Conservation (phyloP, 2,329 filamentous ascomycete genomes). For the Aspergillus terreus region DNA sequence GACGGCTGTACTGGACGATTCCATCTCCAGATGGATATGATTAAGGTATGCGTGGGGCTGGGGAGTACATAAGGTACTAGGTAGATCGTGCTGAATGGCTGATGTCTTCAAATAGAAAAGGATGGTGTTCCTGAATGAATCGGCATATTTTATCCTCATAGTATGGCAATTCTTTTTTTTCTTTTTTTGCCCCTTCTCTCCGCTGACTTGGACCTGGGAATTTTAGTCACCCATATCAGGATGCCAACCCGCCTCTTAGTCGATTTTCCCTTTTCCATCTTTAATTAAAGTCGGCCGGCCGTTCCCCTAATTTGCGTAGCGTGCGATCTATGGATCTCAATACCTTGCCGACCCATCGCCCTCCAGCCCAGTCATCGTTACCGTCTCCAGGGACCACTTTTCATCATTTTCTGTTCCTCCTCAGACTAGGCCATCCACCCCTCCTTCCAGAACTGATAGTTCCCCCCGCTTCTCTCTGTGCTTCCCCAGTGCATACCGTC, state of each 20-base stretch:
- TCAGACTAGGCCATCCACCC: background rate
- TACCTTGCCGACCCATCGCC: conserved; percentile 7
- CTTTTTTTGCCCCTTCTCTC: background rate
- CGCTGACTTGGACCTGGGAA: conserved; percentile 8
- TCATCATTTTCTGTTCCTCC: conserved; percentile 3
- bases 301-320: conserved; percentile 17
- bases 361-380: background rate
- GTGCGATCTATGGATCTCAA: conserved; percentile 21
- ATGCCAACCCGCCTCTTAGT: conserved; percentile 3
- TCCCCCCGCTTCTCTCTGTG: conserved; percentile 1
- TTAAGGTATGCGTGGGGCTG: background rate
- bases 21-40: background rate
- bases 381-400: conserved; percentile 5
- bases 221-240: conserved; percentile 3
- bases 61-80: background rate
- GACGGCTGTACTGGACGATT: background rate
- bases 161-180: background rate
- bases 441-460: background rate
- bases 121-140: too few relatives aligned
- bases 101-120: background rate
- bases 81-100: background rate
- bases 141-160: background rate
- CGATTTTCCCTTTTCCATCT: conserved; percentile 2
- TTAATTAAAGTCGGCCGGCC: conserved; percentile 11
- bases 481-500: background rate